Base-by-base conservation (phyloP, 2,329 filamentous ascomycete genomes). In the Calonectria pseudoreteaudii region DNA sequence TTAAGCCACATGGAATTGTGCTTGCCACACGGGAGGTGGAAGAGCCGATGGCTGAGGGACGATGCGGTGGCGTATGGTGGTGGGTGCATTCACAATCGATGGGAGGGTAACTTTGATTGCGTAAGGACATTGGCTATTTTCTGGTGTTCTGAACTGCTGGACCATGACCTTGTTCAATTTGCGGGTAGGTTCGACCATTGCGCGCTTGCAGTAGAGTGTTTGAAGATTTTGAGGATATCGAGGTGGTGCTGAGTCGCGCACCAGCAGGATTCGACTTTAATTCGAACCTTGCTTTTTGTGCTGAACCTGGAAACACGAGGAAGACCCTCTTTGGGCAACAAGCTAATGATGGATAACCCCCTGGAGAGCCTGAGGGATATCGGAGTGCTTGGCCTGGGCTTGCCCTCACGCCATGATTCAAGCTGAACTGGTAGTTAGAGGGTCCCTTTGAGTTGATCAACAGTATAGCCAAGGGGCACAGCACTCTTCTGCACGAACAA, bases 81-180 rank as follows among this genome's bases (percentile, higher is more conserved):
- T 49, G 78, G 76, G 75, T 68, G 69, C 74, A 74, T 79, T 67
- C 77, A 64, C 65, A 70, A 36, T 60, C 73, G 49, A 28, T 64
- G 56, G 53, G 62, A n/a, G n/a, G 69, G 65, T 31, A 23, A 65
- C 30, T 31, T 36, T 26, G n/a, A 44, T 36, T 26, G 53, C 65
- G 73, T 20, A 44, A 60, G 73, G 50, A 71, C 26, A 66, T 70
- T 74, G 65, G 31, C 60, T 68, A 70, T 47, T 68, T 69, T 65
- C 69, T 64, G 70, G 44, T 70, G 58, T 75, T 68, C 71, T 66
- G 75, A 66, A 68, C 56, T 71, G 58, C 68, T 76, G 76, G 76
- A 68, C 75, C 41, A 50, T 70, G 62, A 75, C 70, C 69, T 70
- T 70, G 70, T 66, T 77, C 30, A 30, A 58, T 66, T 65, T 23